A percentile compares a stretch with the other conserved stretches of the same genome.
Evolutionary conservation across 2,329 filamentous ascomycete genomes (phyloP).

Genomic region (Mycogone perniciosa): DNA sequence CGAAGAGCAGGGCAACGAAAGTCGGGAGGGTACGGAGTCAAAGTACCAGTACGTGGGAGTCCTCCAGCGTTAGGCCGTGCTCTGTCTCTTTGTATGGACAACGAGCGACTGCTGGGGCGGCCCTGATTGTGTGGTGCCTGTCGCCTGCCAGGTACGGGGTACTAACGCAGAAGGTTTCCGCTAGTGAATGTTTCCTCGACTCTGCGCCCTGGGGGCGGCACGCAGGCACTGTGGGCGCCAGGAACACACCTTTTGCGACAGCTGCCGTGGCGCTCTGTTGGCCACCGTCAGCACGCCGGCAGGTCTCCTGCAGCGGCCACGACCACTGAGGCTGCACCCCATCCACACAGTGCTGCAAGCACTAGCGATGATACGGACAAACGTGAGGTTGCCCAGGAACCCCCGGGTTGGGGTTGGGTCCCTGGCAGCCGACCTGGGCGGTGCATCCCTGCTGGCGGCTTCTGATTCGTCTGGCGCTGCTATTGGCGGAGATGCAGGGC

Average conservation of each 20-base stretch:
- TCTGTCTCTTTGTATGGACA: not conserved
- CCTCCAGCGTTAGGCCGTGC: not conserved
- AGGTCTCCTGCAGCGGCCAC: slow-evolving; percentile 1
- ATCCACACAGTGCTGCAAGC: slow-evolving; percentile 9
- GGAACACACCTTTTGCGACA: not conserved
- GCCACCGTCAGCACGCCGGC: not conserved
- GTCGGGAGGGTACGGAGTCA: slow-evolving; percentile 4
- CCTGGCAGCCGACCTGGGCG: not conserved
- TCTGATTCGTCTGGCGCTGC: not conserved
- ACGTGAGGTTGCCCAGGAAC: not conserved
- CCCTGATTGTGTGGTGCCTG: not conserved
- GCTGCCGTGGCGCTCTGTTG: too few species aligned
- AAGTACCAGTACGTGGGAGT: slow-evolving; percentile 3
- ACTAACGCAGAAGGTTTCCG: slow-evolving; percentile 5
- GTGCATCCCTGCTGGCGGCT: not conserved
- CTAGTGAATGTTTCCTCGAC: not conserved
- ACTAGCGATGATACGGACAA: not conserved
- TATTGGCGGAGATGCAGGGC: not conserved
- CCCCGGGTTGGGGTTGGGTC: not conserved
- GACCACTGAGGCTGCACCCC: not conserved
- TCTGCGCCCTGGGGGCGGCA: not conserved
- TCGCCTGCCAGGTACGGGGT: slow-evolving; percentile 4
- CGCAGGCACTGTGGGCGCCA: not conserved
- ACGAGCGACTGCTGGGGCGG: not conserved
- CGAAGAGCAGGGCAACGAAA: slow-evolving; percentile 6